phyloP scores from a whole-genome alignment of 2,329 filamentous ascomycete species.

The Hirsutella minnesotensis region DNA sequence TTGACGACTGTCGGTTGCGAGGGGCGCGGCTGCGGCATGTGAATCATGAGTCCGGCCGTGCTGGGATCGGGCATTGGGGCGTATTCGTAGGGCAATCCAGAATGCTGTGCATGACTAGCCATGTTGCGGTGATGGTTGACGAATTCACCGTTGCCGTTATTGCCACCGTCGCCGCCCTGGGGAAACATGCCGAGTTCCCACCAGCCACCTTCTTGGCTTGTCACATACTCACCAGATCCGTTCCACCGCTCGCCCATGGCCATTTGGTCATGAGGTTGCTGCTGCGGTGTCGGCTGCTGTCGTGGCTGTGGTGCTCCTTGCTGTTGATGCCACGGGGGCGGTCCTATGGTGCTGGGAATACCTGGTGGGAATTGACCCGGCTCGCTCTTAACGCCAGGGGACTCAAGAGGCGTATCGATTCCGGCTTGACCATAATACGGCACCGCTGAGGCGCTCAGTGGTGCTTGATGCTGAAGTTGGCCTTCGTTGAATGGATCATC shows the following conservation, averaged over 20 bases:
- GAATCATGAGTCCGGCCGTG: slow-evolving; percentile 35
- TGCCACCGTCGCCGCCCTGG: slow-evolving; percentile 11
- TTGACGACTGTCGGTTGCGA: slow-evolving; percentile 22
- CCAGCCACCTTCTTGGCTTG: slow-evolving; percentile 13
- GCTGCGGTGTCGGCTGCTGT: background rate
- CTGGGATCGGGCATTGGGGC: slow-evolving; percentile 17
- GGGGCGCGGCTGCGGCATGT: slow-evolving; percentile 36
- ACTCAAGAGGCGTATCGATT: slow-evolving; percentile 25
- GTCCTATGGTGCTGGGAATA: slow-evolving; percentile 9
- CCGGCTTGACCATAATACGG: slow-evolving; percentile 19
- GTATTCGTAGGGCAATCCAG: slow-evolving; percentile 29
- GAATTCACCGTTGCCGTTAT: slow-evolving; percentile 11
- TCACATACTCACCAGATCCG: slow-evolving; percentile 15
- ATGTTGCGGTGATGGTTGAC: slow-evolving; percentile 24
- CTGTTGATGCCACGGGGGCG: slow-evolving; percentile 9
- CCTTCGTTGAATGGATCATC: slow-evolving; percentile 27
- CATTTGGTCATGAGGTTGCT: slow-evolving; percentile 2
- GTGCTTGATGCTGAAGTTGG: slow-evolving; percentile 11
- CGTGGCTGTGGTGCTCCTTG: slow-evolving; percentile 6
- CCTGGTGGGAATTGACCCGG: slow-evolving; percentile 11
- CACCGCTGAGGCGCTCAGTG: slow-evolving; percentile 8
- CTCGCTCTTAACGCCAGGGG: slow-evolving; percentile 22
- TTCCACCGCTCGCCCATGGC: slow-evolving; percentile 10
- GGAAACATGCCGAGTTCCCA: slow-evolving; percentile 19
- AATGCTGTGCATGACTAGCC: slow-evolving; percentile 27